phyloP scores from a whole-genome alignment of 2,329 filamentous ascomycete genomes.

The Diaporthe ampelina region DNA sequence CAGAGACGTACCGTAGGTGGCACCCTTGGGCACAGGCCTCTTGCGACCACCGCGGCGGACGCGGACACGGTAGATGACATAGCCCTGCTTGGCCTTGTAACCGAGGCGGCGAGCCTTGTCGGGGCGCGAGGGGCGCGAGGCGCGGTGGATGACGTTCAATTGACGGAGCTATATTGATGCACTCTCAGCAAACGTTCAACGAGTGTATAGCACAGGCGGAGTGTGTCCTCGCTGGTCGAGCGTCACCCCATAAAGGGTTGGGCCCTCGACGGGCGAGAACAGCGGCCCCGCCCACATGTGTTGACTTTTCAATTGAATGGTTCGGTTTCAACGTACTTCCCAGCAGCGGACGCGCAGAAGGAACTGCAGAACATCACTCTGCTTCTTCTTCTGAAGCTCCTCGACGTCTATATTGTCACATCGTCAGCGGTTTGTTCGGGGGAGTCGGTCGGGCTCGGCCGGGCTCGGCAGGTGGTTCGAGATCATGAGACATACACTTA shows the following conservation, averaged over 20 bases:
- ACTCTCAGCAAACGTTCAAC: conserved; percentile 99
- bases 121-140: conserved; percentile 96
- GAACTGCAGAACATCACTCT: conserved; percentile 99
- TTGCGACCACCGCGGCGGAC: conserved; percentile 99
- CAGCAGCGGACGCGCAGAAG: conserved; percentile 99
- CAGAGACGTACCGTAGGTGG: conserved; percentile 85
- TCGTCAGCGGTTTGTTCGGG: conserved; percentile 35
- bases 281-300: conserved; percentile 45
- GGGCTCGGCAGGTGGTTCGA: conserved; percentile 9
- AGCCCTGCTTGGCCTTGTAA: conserved; percentile 99
- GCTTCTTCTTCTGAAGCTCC: conserved; percentile 99
- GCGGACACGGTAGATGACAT: conserved; percentile 99
- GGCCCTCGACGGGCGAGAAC: conserved; percentile 33
- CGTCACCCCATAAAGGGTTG: conserved; percentile 8
- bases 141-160: conserved; percentile 99
- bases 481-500: conserved; percentile 72
- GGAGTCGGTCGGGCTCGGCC: conserved; percentile 33
- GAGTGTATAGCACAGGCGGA: conserved; percentile 90
- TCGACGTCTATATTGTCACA: conserved; percentile 76
- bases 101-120: conserved; percentile 99
- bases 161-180: conserved; percentile 99
- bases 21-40: conserved; percentile 95
- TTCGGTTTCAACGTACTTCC: conserved; percentile 83
- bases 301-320: conserved; percentile 45
- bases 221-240: conserved; percentile 52